Evolutionary conservation across 345 rosid genomes (phyloP).

Genomic region (Hibiscus mutabilis): DNA sequence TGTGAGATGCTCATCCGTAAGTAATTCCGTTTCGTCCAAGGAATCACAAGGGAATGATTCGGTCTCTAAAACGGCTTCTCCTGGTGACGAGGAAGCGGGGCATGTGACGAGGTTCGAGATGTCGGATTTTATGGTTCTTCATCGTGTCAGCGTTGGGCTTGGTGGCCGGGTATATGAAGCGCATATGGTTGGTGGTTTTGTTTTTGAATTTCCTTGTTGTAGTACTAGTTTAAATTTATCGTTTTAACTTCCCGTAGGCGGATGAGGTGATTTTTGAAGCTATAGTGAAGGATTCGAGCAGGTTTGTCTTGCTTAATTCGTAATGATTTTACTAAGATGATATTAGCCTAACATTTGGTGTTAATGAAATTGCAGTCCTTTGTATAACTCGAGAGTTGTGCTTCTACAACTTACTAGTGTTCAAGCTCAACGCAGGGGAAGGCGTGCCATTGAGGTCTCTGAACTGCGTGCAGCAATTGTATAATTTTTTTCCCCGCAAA

Average conservation of each 20-base stretch:
- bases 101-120: slow-evolving; percentile 67
- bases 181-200: background rate
- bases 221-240: background rate
- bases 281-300: slow-evolving; percentile 51
- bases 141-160: slow-evolving; percentile 78
- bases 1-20: slow-evolving; percentile 36
- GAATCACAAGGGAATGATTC: slow-evolving; percentile 32
- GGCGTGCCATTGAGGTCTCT: slow-evolving; percentile 80
- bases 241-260: slow-evolving; percentile 35
- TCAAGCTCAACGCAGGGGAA: slow-evolving; percentile 84
- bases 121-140: slow-evolving; percentile 73
- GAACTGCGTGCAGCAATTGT: background rate
- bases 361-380: slow-evolving; percentile 53
- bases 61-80: slow-evolving; percentile 8
- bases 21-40: slow-evolving; percentile 28
- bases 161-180: slow-evolving; percentile 63
- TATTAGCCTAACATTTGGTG: slow-evolving; percentile 19
- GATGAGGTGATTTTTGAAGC: slow-evolving; percentile 91
- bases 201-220: background rate
- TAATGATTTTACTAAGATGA: slow-evolving; percentile 1
- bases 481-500: background rate
- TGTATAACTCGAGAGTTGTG: slow-evolving; percentile 74
- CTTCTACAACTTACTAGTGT: slow-evolving; percentile 60
- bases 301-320: slow-evolving; percentile 36
- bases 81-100: slow-evolving; percentile 39